Base-by-base conservation (phyloP, 208 protist genomes). In the Endotrypanum monterogeii region DNA sequence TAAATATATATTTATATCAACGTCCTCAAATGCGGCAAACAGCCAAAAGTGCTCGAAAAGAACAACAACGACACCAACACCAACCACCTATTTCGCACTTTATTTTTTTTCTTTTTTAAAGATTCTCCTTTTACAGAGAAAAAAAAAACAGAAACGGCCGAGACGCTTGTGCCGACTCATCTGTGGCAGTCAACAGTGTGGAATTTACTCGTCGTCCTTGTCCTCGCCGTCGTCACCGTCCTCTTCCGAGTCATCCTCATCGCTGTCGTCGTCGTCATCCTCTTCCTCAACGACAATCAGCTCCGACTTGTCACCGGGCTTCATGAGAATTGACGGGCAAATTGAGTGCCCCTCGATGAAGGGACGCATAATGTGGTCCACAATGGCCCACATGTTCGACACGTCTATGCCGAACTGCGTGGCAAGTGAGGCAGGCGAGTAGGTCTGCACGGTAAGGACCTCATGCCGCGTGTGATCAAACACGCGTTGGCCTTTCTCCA, bases 311-410 rank as follows among this genome's bases (percentile, higher is more conserved):
- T 93, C 89, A 30, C 77, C 83, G 18, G 73, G 82, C 85, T 97
- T 95, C 48, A 94, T 84, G 7, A 91, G 68, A 37, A 92, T 82
- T 1, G 80, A 81, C 9, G 87, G 83, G 37, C 76, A 82, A 48
- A 83, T 74, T 7, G 86, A 86, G 41, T 85, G 30, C 8, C 85
- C 71, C 25, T 84, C 73, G 66, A 95, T 73, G 54, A 97, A 84
- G 11, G 89, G 63, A 62, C 83, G 79, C 54, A 97, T 74, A 67
- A 95, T 83, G 62, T 74, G 56, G 75, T 97, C 89, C 0, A 86
- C 89, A 61, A 89, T 86, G 62, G 84, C 89, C 93, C 93, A 97
- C 85, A 97, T 90, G 73, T 89, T 88, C 46, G 67, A 68, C 32
- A 90, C 61, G 48, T 79, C 83, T n/a, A 97, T 83, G 39, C 88